Base-by-base conservation (phyloP, 2,329 filamentous ascomycete species). In the Venturia effusa region DNA sequence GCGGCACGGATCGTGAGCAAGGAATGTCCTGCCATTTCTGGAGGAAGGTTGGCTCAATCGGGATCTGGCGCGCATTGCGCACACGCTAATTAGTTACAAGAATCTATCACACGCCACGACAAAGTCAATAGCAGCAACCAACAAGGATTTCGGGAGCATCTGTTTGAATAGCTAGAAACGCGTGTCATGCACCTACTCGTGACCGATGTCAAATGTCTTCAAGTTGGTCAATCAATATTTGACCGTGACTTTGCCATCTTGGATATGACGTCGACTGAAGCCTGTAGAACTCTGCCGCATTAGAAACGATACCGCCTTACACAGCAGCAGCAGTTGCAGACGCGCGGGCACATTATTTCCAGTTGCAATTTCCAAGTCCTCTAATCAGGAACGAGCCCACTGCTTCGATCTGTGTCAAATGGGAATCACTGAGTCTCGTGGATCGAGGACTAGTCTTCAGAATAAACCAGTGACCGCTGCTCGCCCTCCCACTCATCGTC, bases 401-500 rank as follows among this genome's bases (percentile, higher is more conserved):
- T 57, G 51, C 51, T 57, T 34, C 34, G 51, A 57, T 15, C 4
- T 55, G 24, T 11, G 17, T 57, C 37, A 15, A 39, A 15, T 8
- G 3, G 19, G 51, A 57, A 22, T 13, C 13, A 7, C 17, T 34
- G 30, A 13, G 3, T 30, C 27, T 34, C 30, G 8, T 34, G 51
- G n/a, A 57, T 34, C 15, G 51, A 34, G n/a, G 30, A n/a, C 51
- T 57, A 57, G 51, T 34, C 15, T 37, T 34, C 51, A 57, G 51
- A n/a, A 17, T 17, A 30, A 11, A 60, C 43, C 34, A 60, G n/a
- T 17, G 59, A 37, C 43, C 59, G 59, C 37, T 43, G 59, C 59
- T 60, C 59, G 34, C 59, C 60, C n/a, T 62, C 40, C 43, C n/a
- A 48, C 22, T 62, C 40, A 32, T 62, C 30, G 22, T 62, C 40